Base-by-base conservation (phyloP, 139 green algal species). In the Eudorina sp. region DNA sequence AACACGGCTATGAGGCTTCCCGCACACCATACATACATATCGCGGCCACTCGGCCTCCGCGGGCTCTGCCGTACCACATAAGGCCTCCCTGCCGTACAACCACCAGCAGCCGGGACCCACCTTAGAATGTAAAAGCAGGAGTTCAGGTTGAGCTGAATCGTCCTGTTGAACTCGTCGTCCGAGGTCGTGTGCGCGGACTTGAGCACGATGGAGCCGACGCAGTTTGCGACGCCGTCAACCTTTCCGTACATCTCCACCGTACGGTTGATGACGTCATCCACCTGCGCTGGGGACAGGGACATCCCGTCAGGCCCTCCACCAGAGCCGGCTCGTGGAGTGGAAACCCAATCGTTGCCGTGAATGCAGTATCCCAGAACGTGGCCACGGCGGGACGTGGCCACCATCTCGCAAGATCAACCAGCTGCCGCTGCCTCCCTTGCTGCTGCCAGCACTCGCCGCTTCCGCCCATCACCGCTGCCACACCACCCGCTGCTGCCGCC, bases 61-160 rank as follows among this genome's bases (percentile, higher is more conserved):
- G n/a, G n/a, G n/a, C n/a, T n/a, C n/a, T n/a, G n/a, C n/a, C n/a
- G n/a, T n/a, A n/a, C n/a, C n/a, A n/a, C n/a, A n/a, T n/a, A n/a
- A n/a, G n/a, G n/a, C 62, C 62, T 45, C n/a, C 31, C 76, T 46
- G 18, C 16, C 23, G 27, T 36, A n/a, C n/a, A n/a, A n/a, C n/a
- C n/a, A n/a, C n/a, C n/a, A n/a, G n/a, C n/a, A n/a, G n/a, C n/a
- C n/a, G n/a, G n/a, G n/a, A 13, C 36, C 13, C 43, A 69, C 78
- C 93, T 94, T n/a, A 97, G 83, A 70, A 98, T 93, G 86, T 97
- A 95, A 88, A 98, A 98, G 75, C 92, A 95, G 18, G 88, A 94
- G 51, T 91, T 86, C 23, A 96, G 89, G 92, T 98, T 98, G 69
- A 91, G 91, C 69, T 80, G 58, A 25, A 98, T 31, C 31, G 53